Base-by-base conservation (phyloP, 305 asterid genomes). In the Ajuga reptans region DNA sequence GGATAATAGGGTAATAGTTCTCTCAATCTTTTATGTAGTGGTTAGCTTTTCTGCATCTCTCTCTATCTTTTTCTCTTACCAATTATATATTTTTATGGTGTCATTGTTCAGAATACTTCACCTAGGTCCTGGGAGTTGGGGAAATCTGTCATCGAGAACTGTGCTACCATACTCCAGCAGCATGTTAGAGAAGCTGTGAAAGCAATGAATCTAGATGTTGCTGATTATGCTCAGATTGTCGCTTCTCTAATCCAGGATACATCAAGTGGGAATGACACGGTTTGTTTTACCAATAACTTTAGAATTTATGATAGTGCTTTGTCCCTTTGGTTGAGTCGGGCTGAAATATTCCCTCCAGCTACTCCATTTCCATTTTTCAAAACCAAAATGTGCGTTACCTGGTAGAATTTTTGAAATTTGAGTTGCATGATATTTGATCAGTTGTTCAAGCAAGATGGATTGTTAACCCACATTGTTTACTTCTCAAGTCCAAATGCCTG, bases 81-180 rank as follows among this genome's bases (percentile, higher is more conserved):
- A 8, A 42, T 11, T 45, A 17, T 59, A 39, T 59, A n/a, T 12
- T 52, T 63, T n/a, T 14, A 18, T 41, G 57, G 2, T 24, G 3
- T 18, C 43, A 10, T 49, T 62, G 52, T 74, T 71, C 88, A 87
- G 95, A 64, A 64, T 31, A 24, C 49, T 66, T 82, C 86, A 10
- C 82, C 4, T 31, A 31, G 62, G 60, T 73, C 84, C 12, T 79
- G 80, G 77, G 75, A 81, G 63, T 77, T 87, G 81, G 91, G 85
- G 29, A 68, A 66, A 70, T 69, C 46, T 54, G 82, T 87, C 66
- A 29, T 84, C 10, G 76, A 73, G 63, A 65, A 68, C 43, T 84
- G 83, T 57, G 74, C 88, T 14, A 51, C 65, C 61, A 78, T 64
- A 56, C 67, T 87, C 66, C 73, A 76, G 81, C 82, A 80, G 50